Evolutionary conservation across 768 basidiomycete genomes (phyloP), one percentile per base, ranked within the genome.

Genomic region (Mycena belliarum): DNA sequence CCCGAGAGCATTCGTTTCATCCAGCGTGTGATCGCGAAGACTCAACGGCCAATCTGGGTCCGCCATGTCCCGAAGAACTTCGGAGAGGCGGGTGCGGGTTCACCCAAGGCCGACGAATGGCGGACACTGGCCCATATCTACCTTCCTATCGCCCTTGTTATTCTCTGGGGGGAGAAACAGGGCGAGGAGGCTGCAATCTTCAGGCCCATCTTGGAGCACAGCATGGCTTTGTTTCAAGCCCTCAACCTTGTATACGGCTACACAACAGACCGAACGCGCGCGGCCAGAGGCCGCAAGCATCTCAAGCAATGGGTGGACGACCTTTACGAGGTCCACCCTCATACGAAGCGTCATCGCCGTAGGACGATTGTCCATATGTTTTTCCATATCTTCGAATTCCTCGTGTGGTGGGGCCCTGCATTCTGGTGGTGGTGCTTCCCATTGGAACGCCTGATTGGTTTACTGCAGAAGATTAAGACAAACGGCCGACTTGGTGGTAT

Each of bases 371-470:
- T 28, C 29, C 53, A 55, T 10, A 26, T 55, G 15, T 44, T 45
- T 12, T 16, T 75, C 29, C 76, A 76, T 51, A 37, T 78, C 2
- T 59, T 65, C 18, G 67, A 76, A 15, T 76, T 74, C 48, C 57
- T 76, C 0, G 16, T 60, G 0, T 59, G 69, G 1, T 77, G 74
- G 56, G 72, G 77, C 0, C 73, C 74, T 5, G 60, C 72, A 0
- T 62, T 58, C 1, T 69, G 67, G 1, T 79, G 76, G 78, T 77
- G 72, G 72, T 64, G 57, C 21, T 77, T 75, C 57, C 72, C 73
- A 0, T 73, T 75, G 54, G 73, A 79, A 53, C 57, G 63, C 0
- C 49, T 76, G 9, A 77, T 78, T 40, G 72, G 77, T 1, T 52
- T 57, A 11, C 48, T 79, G 1, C 72, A 78, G 43, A 59, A 62